phyloP scores from a whole-genome alignment of 345 rosid species.

The Boechera stricta region DNA sequence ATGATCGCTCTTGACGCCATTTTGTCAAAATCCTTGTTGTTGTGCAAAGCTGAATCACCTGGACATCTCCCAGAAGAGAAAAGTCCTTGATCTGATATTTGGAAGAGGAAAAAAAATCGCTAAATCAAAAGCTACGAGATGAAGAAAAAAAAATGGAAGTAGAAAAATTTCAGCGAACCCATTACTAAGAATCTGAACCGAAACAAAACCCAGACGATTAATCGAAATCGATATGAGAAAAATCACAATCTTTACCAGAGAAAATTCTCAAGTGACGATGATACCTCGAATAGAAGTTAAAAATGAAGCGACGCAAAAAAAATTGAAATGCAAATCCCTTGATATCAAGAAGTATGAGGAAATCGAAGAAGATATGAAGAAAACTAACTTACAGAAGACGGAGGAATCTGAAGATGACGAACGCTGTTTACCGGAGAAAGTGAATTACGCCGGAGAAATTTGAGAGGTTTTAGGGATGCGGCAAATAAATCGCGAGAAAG shows the following conservation, averaged over 20 bases:
- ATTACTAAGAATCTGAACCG: background rate
- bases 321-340: background rate
- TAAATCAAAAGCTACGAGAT: constrained; percentile 2
- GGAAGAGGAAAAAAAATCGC: constrained; percentile 3
- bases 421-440: background rate
- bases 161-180: background rate
- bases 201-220: constrained; percentile 5
- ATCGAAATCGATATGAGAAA: background rate
- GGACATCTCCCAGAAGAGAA: constrained; percentile 39
- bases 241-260: background rate
- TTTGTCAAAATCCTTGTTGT: constrained; percentile 26
- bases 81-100: constrained; percentile 34
- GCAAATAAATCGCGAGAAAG: constrained; percentile 39
- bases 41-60: constrained; percentile 29
- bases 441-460: constrained; percentile 28
- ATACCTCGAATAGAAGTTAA: background rate
- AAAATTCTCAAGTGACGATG: background rate
- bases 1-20: constrained; percentile 82
- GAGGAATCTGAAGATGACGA: too few relatives aligned
- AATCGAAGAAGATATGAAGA: background rate
- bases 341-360: background rate
- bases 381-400: constrained; percentile 23
- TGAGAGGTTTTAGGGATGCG: constrained; percentile 46
- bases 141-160: background rate
- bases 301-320: constrained; percentile 18